A percentile compares a stretch with the other conserved stretches of the same genome.
phyloP scores from a whole-genome alignment of 371 early-diverging fungal species.

The Mortierella sp. region DNA sequence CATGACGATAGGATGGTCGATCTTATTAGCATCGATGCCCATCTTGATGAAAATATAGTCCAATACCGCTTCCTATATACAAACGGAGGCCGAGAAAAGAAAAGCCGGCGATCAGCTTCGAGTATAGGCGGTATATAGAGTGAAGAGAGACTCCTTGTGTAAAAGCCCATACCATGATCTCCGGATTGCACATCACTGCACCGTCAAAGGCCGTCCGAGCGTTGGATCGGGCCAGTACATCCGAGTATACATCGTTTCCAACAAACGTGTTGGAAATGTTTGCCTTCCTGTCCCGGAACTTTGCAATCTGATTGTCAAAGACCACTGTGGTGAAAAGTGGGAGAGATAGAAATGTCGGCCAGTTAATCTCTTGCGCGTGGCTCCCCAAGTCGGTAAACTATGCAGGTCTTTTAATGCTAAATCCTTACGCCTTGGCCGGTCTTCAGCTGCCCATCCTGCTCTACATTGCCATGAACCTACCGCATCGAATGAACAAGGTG shows the following conservation, averaged over 20 bases:
- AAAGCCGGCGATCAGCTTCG: not conserved
- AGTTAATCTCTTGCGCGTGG: no score
- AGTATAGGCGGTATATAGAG: not conserved
- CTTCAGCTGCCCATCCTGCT: conserved; percentile 86
- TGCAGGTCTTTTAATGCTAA: no score
- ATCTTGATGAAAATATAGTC: conserved; percentile 89
- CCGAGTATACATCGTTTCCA: conserved; percentile 81
- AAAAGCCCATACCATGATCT: conserved; percentile 61
- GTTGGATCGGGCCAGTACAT: conserved; percentile 74
- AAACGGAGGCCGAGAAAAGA: conserved; percentile 16
- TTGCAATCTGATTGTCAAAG: conserved; percentile 86
- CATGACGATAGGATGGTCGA: conserved; percentile 86
- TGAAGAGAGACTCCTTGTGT: not conserved
- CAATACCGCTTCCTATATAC: conserved; percentile 83
- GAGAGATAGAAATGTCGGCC: not conserved
- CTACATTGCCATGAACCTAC: conserved; percentile 82
- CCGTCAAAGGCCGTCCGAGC: conserved; percentile 83
- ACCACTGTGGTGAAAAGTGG: conserved; percentile 60
- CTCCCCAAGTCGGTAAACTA: no score
- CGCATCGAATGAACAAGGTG: not conserved
- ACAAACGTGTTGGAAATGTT: conserved; percentile 71
- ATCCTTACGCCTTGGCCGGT: conserved; percentile 70
- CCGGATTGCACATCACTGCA: conserved; percentile 75
- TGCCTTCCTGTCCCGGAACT: conserved; percentile 81
- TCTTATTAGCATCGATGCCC: conserved; percentile 73